Percentiles rank a stretch among this genome's conserved stretches.
Conservation (phyloP, 768 basidiomycete genomes). For the Porphyrellus cyaneotinctus region DNA sequence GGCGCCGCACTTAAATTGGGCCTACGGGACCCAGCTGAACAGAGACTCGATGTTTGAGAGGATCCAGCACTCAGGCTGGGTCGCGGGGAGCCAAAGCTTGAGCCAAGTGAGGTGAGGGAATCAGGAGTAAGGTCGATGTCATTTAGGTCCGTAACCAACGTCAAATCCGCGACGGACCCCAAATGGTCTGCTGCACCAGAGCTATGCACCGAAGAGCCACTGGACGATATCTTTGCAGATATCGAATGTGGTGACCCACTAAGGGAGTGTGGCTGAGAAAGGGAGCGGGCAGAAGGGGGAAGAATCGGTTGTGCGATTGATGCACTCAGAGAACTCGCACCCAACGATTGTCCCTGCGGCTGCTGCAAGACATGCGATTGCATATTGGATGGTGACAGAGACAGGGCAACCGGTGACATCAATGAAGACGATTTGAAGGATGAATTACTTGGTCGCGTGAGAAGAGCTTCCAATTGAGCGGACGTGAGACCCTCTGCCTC, state of each 20-base stretch:
- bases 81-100: conserved; percentile 24
- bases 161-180: conserved; percentile 18
- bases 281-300: conserved; percentile 18
- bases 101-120: conserved; percentile 23
- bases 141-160: conserved; percentile 23
- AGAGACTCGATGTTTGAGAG: conserved; percentile 28
- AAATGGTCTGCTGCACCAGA: conserved; percentile 11
- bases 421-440: conserved; percentile 26
- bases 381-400: conserved; percentile 22
- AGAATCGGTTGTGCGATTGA: conserved; percentile 21
- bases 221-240: conserved; percentile 23
- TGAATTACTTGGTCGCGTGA: conserved; percentile 21
- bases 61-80: conserved; percentile 28
- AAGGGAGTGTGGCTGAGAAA: conserved; percentile 28
- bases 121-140: conserved; percentile 25
- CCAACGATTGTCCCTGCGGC: conserved; percentile 16
- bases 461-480: conserved; percentile 27
- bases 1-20: conserved; percentile 18
- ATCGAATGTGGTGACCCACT: conserved; percentile 25
- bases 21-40: conserved; percentile 22
- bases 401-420: conserved; percentile 9
- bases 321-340: conserved; percentile 11
- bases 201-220: conserved; percentile 19
- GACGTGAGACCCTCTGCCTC: conserved; percentile 26
- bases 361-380: conserved; percentile 17